Evolutionary conservation across 2,329 filamentous ascomycete species (phyloP).

Genomic region (Neofusicoccum sp.): DNA sequence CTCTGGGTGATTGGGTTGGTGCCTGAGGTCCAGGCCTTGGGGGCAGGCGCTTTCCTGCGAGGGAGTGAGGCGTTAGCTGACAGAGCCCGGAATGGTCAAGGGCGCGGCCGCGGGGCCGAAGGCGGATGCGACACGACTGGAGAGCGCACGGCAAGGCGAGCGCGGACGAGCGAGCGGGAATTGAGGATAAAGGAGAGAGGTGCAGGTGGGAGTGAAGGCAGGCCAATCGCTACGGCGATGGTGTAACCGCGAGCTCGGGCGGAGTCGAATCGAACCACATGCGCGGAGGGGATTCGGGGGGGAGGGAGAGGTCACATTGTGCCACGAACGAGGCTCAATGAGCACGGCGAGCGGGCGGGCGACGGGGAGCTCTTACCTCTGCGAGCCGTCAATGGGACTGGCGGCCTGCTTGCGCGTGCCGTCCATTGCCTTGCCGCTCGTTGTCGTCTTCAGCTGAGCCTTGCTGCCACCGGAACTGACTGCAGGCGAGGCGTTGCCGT

Average conservation of each 20-base stretch:
- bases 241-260: conserved; percentile 21
- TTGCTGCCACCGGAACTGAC: conserved; percentile 42
- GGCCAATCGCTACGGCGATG: conserved; percentile 19
- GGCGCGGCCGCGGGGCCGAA: not conserved
- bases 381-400: conserved; percentile 57
- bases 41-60: conserved; percentile 53
- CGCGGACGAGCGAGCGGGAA: not conserved
- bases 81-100: not conserved
- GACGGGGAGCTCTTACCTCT: conserved; percentile 50
- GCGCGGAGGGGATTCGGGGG: conserved; percentile 18
- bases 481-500: conserved; percentile 37
- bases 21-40: conserved; percentile 64
- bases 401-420: conserved; percentile 57
- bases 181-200: conserved; percentile 18
- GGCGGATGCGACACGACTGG: not conserved
- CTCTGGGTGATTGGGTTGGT: conserved; percentile 65
- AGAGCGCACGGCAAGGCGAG: not conserved
- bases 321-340: conserved; percentile 19
- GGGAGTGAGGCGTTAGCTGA: conserved; percentile 23
- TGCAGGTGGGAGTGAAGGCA: conserved; percentile 14
- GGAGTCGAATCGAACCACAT: conserved; percentile 21
- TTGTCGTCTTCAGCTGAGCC: conserved; percentile 54
- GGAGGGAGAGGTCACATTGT: conserved; percentile 14
- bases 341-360: not conserved
- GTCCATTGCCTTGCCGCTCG: conserved; percentile 54